These are phyloP conservation scores for Thermochaetoides thermophila DNA, from an alignment of 495 filamentous ascomycete species.

Conservation along the genomic window DNA sequence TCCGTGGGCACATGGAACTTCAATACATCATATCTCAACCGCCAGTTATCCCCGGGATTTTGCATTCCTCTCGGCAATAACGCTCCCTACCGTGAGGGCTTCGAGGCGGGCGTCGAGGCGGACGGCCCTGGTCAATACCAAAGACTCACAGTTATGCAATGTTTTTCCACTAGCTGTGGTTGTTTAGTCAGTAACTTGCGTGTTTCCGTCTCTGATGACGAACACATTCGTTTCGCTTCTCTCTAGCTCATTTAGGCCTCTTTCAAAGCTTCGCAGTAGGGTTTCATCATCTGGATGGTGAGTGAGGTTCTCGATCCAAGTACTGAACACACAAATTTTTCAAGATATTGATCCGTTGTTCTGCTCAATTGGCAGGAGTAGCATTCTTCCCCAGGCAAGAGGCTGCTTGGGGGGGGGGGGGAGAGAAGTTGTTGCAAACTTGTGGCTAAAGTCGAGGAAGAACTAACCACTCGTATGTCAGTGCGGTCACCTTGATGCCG, in stretches of 20 bases:
- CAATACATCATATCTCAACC: conserved; percentile 18
- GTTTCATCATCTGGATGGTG: conserved; percentile 15
- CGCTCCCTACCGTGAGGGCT: conserved; percentile 18
- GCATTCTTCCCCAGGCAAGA: conserved; percentile 13
- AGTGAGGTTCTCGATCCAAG: conserved; percentile 17
- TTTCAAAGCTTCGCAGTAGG: conserved; percentile 11
- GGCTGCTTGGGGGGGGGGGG: conserved; percentile 14
- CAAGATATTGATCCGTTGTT: conserved; percentile 7
- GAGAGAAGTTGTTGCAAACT: conserved; percentile 14
- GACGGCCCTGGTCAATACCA: conserved; percentile 7
- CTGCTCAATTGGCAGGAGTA: conserved; percentile 15
- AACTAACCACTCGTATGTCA: neutral
- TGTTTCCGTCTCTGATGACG: conserved; percentile 21
- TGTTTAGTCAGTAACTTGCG: conserved; percentile 9
- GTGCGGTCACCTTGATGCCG: neutral
- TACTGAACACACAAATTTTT: conserved; percentile 23
- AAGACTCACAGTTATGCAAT: neutral
- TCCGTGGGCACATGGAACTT: conserved; percentile 18
- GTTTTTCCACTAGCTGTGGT: no score
- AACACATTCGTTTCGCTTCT: conserved; percentile 19
- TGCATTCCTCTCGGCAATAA: conserved; percentile 20
- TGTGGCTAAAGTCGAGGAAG: conserved; percentile 7
- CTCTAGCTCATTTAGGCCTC: conserved; percentile 6
- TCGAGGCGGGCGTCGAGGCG: conserved; percentile 19
- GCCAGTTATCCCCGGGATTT: conserved; percentile 22